Evolutionary conservation across 2,329 filamentous ascomycete genomes (phyloP).

Genomic region (Sarocladiaceae sp.): DNA sequence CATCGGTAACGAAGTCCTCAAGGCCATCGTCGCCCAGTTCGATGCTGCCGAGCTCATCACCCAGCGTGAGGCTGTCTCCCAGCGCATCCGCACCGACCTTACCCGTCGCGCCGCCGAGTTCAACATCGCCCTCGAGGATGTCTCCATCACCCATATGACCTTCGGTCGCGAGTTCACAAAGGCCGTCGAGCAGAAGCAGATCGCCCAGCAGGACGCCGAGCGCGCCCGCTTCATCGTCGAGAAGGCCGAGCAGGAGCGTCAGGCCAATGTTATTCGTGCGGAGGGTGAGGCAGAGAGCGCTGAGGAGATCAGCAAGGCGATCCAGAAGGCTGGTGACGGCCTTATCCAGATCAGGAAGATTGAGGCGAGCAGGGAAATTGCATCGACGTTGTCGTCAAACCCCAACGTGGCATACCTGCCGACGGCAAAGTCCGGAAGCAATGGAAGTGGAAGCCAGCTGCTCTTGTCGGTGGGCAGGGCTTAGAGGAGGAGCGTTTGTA

Average conservation of each 20-base stretch:
- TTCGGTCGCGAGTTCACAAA: conserved; percentile 98
- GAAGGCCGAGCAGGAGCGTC: conserved; percentile 95
- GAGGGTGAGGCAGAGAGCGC: conserved; percentile 97
- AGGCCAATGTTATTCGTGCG: conserved; percentile 96
- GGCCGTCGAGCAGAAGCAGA: conserved; percentile 99
- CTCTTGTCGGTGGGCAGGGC: conserved; percentile 46
- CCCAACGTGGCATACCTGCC: conserved; percentile 96
- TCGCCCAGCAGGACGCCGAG: conserved; percentile 98
- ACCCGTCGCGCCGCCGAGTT: conserved; percentile 91
- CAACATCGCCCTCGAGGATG: conserved; percentile 98
- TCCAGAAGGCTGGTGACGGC: conserved; percentile 88
- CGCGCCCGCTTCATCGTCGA: conserved; percentile 96
- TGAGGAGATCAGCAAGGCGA: conserved; percentile 89
- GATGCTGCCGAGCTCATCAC: conserved; percentile 98
- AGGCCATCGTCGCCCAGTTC: conserved; percentile 97
- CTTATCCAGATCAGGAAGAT: conserved; percentile 95
- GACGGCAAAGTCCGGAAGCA: conserved; percentile 40
- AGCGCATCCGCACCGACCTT: conserved; percentile 88
- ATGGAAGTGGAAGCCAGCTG: conserved; percentile 51
- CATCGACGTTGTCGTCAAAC: conserved; percentile 79
- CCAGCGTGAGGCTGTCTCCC: conserved; percentile 91
- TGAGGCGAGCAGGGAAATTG: conserved; percentile 94
- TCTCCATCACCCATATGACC: conserved; percentile 99
- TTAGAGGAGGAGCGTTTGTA: conserved; percentile 19
- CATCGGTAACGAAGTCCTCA: conserved; percentile 98